Conservation (phyloP, 768 basidiomycete species). For the Trametopsis cervina region DNA sequence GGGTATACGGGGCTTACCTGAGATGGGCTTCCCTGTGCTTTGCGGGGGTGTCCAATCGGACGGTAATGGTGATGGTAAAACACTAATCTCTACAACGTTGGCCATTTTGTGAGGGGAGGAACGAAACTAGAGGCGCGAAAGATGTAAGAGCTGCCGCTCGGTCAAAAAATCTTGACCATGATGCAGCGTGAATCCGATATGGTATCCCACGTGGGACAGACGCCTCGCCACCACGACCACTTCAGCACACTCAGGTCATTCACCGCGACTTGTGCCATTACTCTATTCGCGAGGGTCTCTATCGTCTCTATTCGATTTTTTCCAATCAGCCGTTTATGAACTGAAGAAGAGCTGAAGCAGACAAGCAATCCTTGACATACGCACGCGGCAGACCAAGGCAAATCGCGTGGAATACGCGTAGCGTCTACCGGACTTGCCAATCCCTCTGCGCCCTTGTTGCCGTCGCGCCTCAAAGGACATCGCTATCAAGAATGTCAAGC, state of each 20-base stretch:
- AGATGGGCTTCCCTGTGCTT: slow-evolving; percentile 29
- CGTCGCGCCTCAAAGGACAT: no score
- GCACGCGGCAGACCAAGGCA: no score
- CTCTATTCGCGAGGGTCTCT: no score
- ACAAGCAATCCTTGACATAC: no score
- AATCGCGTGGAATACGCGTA: no score
- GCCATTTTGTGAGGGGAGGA: slow-evolving; percentile 16
- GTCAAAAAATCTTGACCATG: slow-evolving; percentile 9
- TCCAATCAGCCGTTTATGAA: no score
- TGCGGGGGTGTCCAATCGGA: slow-evolving; percentile 35
- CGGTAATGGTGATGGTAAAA: slow-evolving; percentile 38
- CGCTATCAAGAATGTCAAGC: no score
- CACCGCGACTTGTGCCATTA: no score
- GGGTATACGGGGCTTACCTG: slow-evolving; percentile 19
- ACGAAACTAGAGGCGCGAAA: neutral
- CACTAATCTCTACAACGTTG: slow-evolving; percentile 27
- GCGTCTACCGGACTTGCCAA: no score
- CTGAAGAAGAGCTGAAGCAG: no score
- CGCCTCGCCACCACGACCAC: neutral
- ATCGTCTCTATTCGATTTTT: no score
- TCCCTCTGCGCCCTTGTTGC: no score
- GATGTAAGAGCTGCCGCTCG: neutral
- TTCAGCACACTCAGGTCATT: neutral
- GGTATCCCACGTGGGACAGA: neutral
- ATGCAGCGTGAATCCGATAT: slow-evolving; percentile 1